These are phyloP conservation scores for Hamigera avellanea DNA, from an alignment of 495 filamentous ascomycete genomes.

Conservation along the genomic window DNA sequence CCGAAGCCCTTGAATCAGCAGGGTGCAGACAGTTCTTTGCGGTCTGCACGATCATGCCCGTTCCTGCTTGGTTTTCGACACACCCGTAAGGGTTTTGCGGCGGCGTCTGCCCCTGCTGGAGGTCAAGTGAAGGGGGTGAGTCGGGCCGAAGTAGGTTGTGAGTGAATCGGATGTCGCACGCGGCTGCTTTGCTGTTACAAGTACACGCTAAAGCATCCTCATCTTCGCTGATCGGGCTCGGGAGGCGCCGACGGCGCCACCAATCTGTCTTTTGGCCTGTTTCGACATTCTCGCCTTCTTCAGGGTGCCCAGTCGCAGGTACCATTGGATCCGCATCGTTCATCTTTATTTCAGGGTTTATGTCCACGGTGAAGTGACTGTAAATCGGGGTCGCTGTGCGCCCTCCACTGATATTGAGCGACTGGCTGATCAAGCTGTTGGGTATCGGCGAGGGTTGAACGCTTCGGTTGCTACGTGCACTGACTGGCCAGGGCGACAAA, in stretches of 20 bases:
- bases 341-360: conserved; percentile 10
- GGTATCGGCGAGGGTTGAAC: conserved; percentile 44
- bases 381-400: conserved; percentile 29
- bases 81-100: no score
- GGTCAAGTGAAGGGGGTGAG: no score
- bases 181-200: conserved; percentile 4
- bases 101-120: no score
- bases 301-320: no score
- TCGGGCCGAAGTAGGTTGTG: no score
- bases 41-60: no score
- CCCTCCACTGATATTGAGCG: conserved; percentile 17
- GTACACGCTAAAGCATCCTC: conserved; percentile 34
- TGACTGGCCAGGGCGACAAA: conserved; percentile 18
- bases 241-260: conserved; percentile 46
- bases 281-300: conserved; percentile 18
- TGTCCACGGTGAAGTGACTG: conserved; percentile 19
- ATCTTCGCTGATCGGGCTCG: conserved; percentile 61
- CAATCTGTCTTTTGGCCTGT: conserved; percentile 22
- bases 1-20: no score
- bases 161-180: no score
- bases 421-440: conserved; percentile 20
- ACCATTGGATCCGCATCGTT: conserved; percentile 6
- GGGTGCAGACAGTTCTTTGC: no score
- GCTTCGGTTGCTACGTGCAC: conserved; percentile 16
- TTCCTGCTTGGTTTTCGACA: no score